Percentiles rank a stretch among this genome's conserved stretches.
Evolutionary conservation across 176 grass and related monocot genomes (phyloP).

Genomic region (Olyra latifolia): DNA sequence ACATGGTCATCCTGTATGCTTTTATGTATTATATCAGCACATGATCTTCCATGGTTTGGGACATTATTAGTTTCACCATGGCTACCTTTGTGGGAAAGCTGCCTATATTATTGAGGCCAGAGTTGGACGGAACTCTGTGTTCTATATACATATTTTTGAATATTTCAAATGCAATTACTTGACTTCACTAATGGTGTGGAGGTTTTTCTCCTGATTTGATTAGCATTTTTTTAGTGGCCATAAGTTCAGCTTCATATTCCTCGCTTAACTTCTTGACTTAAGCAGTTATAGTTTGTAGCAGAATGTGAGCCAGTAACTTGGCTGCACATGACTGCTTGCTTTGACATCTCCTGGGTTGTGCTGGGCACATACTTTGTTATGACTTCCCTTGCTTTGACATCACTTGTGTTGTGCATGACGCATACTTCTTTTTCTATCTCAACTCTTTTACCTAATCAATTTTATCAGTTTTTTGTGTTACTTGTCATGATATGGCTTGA

Average conservation of each 20-base stretch:
- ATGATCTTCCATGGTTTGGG: conserved; percentile 6
- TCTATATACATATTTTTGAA: not conserved
- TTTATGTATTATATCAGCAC: not conserved
- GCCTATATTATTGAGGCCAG: not conserved
- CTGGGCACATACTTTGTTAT: not conserved
- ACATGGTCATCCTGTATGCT: conserved; percentile 1
- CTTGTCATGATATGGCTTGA: not conserved
- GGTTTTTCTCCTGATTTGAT: conserved; percentile 17
- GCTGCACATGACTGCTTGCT: not conserved
- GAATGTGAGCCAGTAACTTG: conserved; percentile 1
- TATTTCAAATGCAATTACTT: not conserved
- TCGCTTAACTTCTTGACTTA: not conserved
- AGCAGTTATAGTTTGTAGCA: not conserved
- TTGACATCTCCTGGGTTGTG: not conserved
- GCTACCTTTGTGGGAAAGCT: not conserved
- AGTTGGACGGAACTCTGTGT: not conserved
- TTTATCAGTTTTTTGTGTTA: not conserved
- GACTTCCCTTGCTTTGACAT: too few species aligned
- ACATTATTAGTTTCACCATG: conserved; percentile 14
- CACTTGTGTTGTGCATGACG: too few species aligned
- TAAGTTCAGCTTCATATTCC: not conserved
- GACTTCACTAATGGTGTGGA: not conserved
- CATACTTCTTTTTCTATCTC: not conserved
- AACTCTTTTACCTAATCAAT: not conserved
- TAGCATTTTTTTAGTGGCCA: not conserved